Evolutionary conservation across 169 alveolate genomes (phyloP).

Genomic region (Plasmodium chabaudi): DNA sequence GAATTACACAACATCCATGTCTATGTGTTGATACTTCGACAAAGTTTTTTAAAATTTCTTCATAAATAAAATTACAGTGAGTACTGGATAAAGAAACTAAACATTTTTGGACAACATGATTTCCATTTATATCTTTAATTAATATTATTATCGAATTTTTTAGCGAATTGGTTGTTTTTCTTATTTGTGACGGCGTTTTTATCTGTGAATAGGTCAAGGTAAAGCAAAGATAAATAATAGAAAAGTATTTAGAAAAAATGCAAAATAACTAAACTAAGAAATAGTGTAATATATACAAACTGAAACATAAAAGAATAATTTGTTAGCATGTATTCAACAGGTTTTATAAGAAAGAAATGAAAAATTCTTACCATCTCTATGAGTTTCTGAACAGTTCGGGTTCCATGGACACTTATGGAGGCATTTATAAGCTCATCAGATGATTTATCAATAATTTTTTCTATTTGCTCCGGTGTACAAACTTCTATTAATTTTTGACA

Average conservation of each 20-base stretch:
- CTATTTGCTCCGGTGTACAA: slow-evolving; percentile 80
- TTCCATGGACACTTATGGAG: slow-evolving; percentile 94
- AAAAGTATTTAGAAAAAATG: not conserved
- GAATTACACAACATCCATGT: slow-evolving; percentile 97
- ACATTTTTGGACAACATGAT: slow-evolving; percentile 94
- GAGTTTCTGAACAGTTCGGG: slow-evolving; percentile 94
- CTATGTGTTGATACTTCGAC: slow-evolving; percentile 91
- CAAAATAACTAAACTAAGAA: not conserved
- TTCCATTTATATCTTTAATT: slow-evolving; percentile 93
- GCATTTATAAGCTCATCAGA: slow-evolving; percentile 85
- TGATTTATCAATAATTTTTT: slow-evolving; percentile 81
- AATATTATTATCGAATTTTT: slow-evolving; percentile 79
- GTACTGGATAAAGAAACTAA: slow-evolving; percentile 83
- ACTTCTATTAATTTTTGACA: slow-evolving; percentile 93
- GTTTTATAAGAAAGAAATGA: not conserved
- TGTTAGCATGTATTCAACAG: not conserved
- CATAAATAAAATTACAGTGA: slow-evolving; percentile 90
- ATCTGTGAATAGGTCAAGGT: not conserved
- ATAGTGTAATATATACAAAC: not conserved
- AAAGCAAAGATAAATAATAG: not conserved
- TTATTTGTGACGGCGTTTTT: slow-evolving; percentile 41
- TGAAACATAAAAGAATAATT: not conserved
- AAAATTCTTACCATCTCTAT: slow-evolving; percentile 88
- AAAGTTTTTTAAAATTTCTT: slow-evolving; percentile 85
- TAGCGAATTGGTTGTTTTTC: slow-evolving; percentile 65